Percentiles rank a stretch among this genome's conserved stretches.
phyloP scores from a whole-genome alignment of 768 basidiomycete species.

The Tricholoma flavovirens region DNA sequence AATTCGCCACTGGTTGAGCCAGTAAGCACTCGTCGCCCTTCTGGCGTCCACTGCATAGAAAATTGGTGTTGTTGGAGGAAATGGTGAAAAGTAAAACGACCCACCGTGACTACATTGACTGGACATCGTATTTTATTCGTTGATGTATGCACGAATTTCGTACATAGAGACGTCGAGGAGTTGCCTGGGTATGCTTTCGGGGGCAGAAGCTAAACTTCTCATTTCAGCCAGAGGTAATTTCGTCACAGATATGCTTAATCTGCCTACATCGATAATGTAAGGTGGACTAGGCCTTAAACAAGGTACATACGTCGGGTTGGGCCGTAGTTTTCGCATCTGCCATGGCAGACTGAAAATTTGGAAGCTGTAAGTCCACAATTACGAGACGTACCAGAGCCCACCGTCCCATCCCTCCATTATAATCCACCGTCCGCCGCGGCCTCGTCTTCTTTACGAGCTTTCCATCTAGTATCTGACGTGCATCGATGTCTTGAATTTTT shows the following conservation, averaged over 20 bases:
- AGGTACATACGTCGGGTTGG: conserved; percentile 70
- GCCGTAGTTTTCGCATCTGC: conserved; percentile 72
- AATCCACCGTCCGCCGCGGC: conserved; percentile 92
- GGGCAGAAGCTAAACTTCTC: conserved; percentile 68
- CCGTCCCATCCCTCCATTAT: conserved; percentile 80
- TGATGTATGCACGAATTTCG: conserved; percentile 96
- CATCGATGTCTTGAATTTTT: conserved; percentile 72
- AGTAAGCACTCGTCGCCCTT: conserved; percentile 87
- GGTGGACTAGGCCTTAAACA: conserved; percentile 80
- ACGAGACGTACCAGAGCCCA: conserved; percentile 70
- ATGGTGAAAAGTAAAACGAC: conserved; percentile 25
- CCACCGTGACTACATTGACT: conserved; percentile 88
- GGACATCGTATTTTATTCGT: conserved; percentile 99
- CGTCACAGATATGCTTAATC: conserved; percentile 9
- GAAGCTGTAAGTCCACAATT: neutral
- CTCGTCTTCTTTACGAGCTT: conserved; percentile 86
- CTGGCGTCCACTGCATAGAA: conserved; percentile 84
- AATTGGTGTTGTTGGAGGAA: neutral
- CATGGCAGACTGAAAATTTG: conserved; percentile 7
- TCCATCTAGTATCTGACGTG: conserved; percentile 68
- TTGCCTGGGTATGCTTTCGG: conserved; percentile 90
- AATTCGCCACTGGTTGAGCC: conserved; percentile 98
- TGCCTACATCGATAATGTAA: conserved; percentile 81
- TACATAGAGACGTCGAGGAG: conserved; percentile 88
- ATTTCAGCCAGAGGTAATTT: conserved; percentile 16